These are phyloP conservation scores for Eucalyptus polybractea DNA, from an alignment of 345 rosid species.

Conservation along the genomic window DNA sequence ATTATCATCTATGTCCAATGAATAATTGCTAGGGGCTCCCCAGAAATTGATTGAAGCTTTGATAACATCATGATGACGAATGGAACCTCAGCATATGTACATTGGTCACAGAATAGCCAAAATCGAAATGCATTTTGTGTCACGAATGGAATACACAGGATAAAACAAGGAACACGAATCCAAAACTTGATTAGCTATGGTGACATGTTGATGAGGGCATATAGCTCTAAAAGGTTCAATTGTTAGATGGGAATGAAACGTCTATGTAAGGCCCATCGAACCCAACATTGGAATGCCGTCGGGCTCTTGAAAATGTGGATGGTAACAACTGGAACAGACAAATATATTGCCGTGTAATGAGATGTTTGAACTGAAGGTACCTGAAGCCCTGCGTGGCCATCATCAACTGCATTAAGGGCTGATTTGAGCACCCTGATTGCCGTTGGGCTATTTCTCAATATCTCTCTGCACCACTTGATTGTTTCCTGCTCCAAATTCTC, in stretches of 20 bases:
- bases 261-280: neutral
- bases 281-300: neutral
- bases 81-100: neutral
- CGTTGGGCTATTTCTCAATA: conserved; percentile 81
- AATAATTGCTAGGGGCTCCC: neutral
- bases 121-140: neutral
- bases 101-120: neutral
- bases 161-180: neutral
- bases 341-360: neutral
- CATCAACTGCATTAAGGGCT: conserved; percentile 87
- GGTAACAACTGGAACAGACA: neutral
- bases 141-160: neutral
- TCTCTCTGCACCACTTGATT: conserved; percentile 84
- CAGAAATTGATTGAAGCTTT: neutral
- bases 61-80: neutral
- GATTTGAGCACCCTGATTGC: conserved; percentile 88
- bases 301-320: neutral
- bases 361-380: conserved; percentile 2
- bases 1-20: neutral
- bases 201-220: neutral
- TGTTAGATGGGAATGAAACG: neutral
- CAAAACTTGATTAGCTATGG: neutral
- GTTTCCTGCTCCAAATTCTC: conserved; percentile 81
- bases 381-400: conserved; percentile 93
- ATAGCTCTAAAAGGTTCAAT: neutral